Evolutionary conservation across 768 basidiomycete species (phyloP).

Genomic region (Vishniacozyma victoriae): DNA sequence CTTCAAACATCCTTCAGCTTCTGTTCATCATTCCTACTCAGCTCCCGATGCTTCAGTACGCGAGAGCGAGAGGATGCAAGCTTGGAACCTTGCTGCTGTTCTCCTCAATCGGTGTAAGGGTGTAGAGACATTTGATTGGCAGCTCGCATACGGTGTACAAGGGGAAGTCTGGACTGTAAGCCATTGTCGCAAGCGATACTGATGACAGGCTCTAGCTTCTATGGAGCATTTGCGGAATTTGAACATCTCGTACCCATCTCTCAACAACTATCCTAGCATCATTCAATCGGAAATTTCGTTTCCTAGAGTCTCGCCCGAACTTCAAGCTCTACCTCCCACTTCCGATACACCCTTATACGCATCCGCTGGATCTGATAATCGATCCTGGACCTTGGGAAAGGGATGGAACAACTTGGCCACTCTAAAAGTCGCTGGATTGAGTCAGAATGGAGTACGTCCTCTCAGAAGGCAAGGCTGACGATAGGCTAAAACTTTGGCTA

Average conservation of each 20-base stretch:
- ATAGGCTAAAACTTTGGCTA: conserved; percentile 7
- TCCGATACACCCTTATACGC: background rate
- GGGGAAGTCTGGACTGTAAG: conserved; percentile 7
- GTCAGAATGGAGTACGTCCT: conserved; percentile 5
- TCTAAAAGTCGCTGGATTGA: conserved; percentile 4
- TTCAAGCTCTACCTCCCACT: conserved; percentile 1
- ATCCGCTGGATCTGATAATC: too few species aligned
- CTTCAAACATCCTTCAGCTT: background rate
- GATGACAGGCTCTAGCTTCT: background rate
- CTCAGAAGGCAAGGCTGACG: too few species aligned
- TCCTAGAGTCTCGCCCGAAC: too few species aligned
- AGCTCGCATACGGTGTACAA: conserved; percentile 1
- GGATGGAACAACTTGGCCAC: conserved; percentile 11
- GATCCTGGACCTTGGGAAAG: too few species aligned
- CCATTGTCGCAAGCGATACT: background rate
- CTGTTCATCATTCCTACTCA: too few species aligned
- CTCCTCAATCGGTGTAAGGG: background rate
- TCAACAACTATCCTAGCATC: too few species aligned
- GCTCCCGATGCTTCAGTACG: background rate
- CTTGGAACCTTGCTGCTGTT: background rate
- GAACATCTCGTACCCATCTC: too few species aligned
- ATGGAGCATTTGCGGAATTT: background rate
- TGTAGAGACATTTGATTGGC: conserved; percentile 3
- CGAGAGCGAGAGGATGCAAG: background rate
- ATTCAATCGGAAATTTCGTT: too few species aligned